A percentile compares a stretch with the other conserved stretches of the same genome.
Evolutionary conservation across 192 early-diverging fungal genomes (phyloP).

Genomic region (Coemansia sp.): DNA sequence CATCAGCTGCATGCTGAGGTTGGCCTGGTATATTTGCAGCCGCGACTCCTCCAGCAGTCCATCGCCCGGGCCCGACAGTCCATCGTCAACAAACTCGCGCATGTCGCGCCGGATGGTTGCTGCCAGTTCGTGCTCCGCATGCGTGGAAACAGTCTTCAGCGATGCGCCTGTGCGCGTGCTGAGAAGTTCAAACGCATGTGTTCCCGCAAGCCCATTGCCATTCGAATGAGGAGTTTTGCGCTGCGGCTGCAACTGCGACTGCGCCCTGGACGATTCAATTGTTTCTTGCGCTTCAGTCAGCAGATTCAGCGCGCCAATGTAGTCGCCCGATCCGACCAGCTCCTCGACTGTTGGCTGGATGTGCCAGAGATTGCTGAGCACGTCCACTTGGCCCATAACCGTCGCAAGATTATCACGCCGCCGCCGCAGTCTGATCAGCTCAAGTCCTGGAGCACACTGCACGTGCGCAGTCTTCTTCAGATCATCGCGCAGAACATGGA

Average conservation of each 20-base stretch:
- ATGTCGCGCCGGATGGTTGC: constrained; percentile 53
- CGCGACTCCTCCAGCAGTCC: constrained; percentile 24
- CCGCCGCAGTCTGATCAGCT: constrained; percentile 79
- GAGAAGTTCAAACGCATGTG: constrained; percentile 34
- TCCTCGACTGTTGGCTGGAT: constrained; percentile 83
- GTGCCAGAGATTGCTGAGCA: constrained; percentile 75
- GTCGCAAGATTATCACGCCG: constrained; percentile 69
- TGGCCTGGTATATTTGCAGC: constrained; percentile 53
- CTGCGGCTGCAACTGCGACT: neutral
- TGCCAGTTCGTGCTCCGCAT: constrained; percentile 48
- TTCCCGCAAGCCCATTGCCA: constrained; percentile 15
- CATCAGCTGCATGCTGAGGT: constrained; percentile 57
- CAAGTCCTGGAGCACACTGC: constrained; percentile 75
- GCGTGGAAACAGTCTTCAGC: constrained; percentile 16
- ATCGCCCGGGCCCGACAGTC: constrained; percentile 27
- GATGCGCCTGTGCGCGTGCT: constrained; percentile 26
- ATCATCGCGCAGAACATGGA: constrained; percentile 72
- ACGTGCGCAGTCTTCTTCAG: constrained; percentile 63
- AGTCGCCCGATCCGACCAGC: constrained; percentile 77
- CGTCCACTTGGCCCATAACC: constrained; percentile 68
- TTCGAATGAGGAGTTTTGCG: neutral
- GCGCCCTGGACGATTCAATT: constrained; percentile 23
- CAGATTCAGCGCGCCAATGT: constrained; percentile 86
- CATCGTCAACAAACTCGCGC: constrained; percentile 51
- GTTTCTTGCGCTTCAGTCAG: constrained; percentile 78